phyloP scores from a whole-genome alignment of 345 rosid species.

The Lumnitzera littorea region DNA sequence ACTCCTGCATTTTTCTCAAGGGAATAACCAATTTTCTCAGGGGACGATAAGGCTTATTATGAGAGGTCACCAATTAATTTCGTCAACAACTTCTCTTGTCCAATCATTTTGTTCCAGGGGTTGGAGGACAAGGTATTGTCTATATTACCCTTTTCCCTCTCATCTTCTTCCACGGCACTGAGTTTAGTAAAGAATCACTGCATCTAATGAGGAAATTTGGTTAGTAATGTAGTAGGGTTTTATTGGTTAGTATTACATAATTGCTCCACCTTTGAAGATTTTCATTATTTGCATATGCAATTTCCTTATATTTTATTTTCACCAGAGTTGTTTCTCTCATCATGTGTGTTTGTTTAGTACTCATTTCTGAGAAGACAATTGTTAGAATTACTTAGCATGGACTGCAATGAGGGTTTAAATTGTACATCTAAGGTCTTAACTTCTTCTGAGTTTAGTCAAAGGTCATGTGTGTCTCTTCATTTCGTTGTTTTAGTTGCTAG shows the following conservation, averaged over 20 bases:
- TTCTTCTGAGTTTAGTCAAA: too few species aligned
- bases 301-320: not conserved
- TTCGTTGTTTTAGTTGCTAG: too few species aligned
- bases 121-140: constrained; percentile 78
- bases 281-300: not conserved
- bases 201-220: too few species aligned
- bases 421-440: too few species aligned
- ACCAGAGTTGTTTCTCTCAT: too few species aligned
- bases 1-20: not conserved
- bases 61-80: constrained; percentile 87
- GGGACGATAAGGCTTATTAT: constrained; percentile 55
- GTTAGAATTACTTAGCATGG: too few species aligned
- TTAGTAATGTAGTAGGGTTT: too few species aligned
- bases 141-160: not conserved
- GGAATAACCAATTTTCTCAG: constrained; percentile 23
- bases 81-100: constrained; percentile 85
- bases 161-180: not conserved
- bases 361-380: too few species aligned
- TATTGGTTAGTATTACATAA: not conserved
- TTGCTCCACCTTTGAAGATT: not conserved
- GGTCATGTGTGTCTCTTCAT: too few species aligned
- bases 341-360: too few species aligned
- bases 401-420: too few species aligned
- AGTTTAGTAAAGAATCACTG: too few species aligned
- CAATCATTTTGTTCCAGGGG: constrained; percentile 89